These are phyloP conservation scores for Colletotrichum sp. DNA, from an alignment of 2,329 filamentous ascomycete species.

Conservation along the genomic window DNA sequence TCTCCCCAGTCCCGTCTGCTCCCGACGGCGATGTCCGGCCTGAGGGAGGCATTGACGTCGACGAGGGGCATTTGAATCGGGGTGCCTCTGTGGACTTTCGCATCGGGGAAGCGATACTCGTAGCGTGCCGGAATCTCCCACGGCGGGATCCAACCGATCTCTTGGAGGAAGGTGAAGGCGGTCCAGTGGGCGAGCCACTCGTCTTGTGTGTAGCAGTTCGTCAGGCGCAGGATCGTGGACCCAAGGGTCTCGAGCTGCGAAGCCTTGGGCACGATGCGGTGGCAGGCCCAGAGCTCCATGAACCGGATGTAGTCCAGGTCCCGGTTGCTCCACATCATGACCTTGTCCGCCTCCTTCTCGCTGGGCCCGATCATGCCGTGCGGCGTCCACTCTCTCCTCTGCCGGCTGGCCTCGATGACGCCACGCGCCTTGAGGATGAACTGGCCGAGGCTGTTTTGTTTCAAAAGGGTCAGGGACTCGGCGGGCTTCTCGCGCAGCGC, in stretches of 20 bases:
- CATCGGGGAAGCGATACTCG: conserved; percentile 57
- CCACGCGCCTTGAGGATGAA: conserved; percentile 57
- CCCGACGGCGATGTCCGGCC: conserved; percentile 49
- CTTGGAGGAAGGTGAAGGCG: conserved; percentile 74
- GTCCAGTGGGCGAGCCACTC: conserved; percentile 48
- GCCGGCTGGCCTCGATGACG: conserved; percentile 57
- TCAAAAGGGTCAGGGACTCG: conserved; percentile 6
- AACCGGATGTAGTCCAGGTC: conserved; percentile 69
- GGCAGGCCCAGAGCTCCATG: conserved; percentile 67
- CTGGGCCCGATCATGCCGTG: conserved; percentile 53
- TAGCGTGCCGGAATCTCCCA: conserved; percentile 74
- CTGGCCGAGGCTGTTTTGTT: conserved; percentile 37
- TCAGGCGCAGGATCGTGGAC: conserved; percentile 65
- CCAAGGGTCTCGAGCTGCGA: conserved; percentile 32
- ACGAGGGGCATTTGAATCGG: conserved; percentile 43
- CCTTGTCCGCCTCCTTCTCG: conserved; percentile 15
- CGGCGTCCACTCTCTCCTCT: conserved; percentile 51
- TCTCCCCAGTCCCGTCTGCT: conserved; percentile 64
- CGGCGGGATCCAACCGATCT: conserved; percentile 73
- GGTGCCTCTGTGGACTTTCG: conserved; percentile 46
- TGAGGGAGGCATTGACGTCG: conserved; percentile 33
- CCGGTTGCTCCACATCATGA: conserved; percentile 45
- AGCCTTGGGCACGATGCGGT: conserved; percentile 14
- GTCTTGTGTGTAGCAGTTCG: conserved; percentile 61
- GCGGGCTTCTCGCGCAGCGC: conserved; percentile 6